phyloP scores from a whole-genome alignment of 2,329 filamentous ascomycete species.

The Phialemoniopsis sp. region DNA sequence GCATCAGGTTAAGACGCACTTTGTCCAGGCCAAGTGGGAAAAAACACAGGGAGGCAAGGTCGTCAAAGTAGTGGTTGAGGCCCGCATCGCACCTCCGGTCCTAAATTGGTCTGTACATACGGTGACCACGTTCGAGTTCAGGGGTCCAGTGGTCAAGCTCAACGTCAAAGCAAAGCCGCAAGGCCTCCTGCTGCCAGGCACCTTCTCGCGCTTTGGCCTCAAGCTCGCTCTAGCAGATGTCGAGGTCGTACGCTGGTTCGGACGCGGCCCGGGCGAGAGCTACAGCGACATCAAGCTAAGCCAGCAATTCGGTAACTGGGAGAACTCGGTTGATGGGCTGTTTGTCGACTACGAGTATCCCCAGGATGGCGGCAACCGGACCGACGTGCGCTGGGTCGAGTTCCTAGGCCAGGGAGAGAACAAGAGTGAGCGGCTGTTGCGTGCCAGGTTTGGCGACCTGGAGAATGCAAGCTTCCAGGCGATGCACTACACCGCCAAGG shows the following conservation, averaged over 20 bases:
- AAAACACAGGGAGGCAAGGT: constrained; percentile 20
- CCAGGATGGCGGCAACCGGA: constrained; percentile 63
- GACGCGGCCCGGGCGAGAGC: constrained; percentile 61
- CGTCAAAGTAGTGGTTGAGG: constrained; percentile 40
- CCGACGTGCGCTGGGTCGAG: constrained; percentile 58
- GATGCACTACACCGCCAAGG: constrained; percentile 47
- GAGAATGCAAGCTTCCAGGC: constrained; percentile 53
- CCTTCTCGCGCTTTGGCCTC: constrained; percentile 60
- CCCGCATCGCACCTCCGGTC: constrained; percentile 57
- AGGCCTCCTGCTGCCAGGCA: constrained; percentile 45
- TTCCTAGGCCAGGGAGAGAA: constrained; percentile 25
- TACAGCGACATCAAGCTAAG: constrained; percentile 63
- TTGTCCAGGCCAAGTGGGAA: constrained; percentile 27
- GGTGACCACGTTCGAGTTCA: constrained; percentile 51
- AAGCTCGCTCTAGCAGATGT: constrained; percentile 37
- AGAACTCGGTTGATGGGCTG: constrained; percentile 41
- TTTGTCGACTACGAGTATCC: constrained; percentile 63
- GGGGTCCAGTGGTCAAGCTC: constrained; percentile 40
- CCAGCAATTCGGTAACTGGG: constrained; percentile 53
- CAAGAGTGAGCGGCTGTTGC: constrained; percentile 23
- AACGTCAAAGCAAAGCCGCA: constrained; percentile 41
- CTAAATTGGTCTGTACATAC: constrained; percentile 56
- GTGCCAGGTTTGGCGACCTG: constrained; percentile 41
- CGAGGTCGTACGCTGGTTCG: constrained; percentile 55
- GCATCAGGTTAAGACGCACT: constrained; percentile 36